Evolutionary conservation across 169 alveolate species (phyloP), one percentile per base, ranked within the genome.

Genomic region (Plasmodium blacklocki): DNA sequence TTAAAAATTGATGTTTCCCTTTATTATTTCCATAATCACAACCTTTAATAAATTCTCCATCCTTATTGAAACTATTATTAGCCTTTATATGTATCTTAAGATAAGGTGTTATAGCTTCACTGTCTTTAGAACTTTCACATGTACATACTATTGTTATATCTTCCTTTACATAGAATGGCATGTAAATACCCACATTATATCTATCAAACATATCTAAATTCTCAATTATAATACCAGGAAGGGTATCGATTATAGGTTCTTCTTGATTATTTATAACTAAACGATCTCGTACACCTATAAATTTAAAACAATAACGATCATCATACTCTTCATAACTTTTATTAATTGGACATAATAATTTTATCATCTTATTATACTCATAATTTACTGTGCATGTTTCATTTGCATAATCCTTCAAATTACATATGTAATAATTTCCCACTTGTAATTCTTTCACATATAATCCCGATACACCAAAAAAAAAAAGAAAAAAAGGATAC

Each of bases 341-440:
- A 50, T 43, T 23, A 26, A 50, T 66, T 14, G 89, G 89, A 29
- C 89, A 78, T 9, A 78, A 39, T 9, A 78, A 66, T 59, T 78
- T 78, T 67, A 64, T 66, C 26, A 29, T 18, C 54, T 66, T 78
- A 29, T 66, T 78, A 32, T 59, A 49, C 14, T 63, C 78, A 59
- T 78, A 67, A 70, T 78, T 49, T 19, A 78, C 63, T 14, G 23
- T 58, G 32, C 89, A 78, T n/a, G 14, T 14, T 21, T 52, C 89
- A 8, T 18, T 52, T 15, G 89, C 72, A 45, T 66, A 78, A 21
- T 78, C 89, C 32, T 52, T 56, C 15, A 78, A 78, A 56, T 78
- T 78, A n/a, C 89, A 78, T 12, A 78, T 78, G 29, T 66, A 78
- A 64, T 78, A 78, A 64, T 78, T 64, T 6, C 89, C 89, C 15